A percentile compares a stretch with the other conserved stretches of the same genome.
Evolutionary conservation across 331 rosid genomes (phyloP).

Genomic region (Malus hybrid): DNA sequence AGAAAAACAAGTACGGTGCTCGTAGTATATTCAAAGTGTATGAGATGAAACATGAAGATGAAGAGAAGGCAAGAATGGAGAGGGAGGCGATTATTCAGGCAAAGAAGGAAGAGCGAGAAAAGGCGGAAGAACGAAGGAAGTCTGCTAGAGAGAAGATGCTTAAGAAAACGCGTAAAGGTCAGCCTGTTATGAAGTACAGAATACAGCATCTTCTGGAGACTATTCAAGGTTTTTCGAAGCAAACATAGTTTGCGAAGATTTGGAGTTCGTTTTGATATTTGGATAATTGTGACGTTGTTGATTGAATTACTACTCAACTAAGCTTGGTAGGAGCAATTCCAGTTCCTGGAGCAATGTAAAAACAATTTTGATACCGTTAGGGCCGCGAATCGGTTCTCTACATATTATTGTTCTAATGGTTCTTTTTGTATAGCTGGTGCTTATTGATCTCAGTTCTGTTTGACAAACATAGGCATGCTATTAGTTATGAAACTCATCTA

Average conservation of each 20-base stretch:
- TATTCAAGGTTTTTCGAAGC: constrained; percentile 35
- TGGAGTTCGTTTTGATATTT: neutral
- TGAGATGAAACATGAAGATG: constrained; percentile 49
- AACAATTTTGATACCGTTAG: neutral
- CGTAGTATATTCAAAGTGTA: constrained; percentile 42
- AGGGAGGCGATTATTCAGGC: constrained; percentile 44
- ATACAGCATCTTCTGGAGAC: constrained; percentile 72
- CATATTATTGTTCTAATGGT: neutral
- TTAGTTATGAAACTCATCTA: neutral
- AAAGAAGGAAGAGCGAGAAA: constrained; percentile 49
- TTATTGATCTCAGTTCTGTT: too few relatives aligned
- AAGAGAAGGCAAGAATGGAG: constrained; percentile 53
- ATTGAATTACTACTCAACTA: neutral
- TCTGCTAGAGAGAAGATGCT: constrained; percentile 45
- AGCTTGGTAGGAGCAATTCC: too few relatives aligned
- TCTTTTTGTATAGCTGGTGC: neutral
- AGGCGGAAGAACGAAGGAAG: constrained; percentile 57
- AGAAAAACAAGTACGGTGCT: constrained; percentile 24
- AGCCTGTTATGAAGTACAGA: constrained; percentile 80
- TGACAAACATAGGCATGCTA: neutral
- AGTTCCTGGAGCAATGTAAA: neutral
- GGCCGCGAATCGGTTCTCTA: neutral
- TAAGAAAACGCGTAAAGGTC: constrained; percentile 64
- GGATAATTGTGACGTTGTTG: neutral
- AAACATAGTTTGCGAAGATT: neutral